A percentile compares a stretch with the other conserved stretches of the same genome.
Conservation (phyloP, 1,284 basidiomycete genomes). For the Ceraceosorus guamensis region DNA sequence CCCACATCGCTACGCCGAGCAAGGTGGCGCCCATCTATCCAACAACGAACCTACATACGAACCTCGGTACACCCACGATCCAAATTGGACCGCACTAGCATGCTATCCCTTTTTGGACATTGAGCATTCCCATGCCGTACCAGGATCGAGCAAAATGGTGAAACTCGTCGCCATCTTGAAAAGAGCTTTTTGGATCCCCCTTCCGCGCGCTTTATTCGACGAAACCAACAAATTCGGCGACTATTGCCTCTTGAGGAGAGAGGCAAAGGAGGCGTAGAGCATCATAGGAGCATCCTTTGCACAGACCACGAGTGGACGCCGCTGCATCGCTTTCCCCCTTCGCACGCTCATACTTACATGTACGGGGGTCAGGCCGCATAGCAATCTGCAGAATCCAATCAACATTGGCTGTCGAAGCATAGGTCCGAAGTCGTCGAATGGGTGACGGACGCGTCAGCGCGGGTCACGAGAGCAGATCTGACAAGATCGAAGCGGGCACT, state of each 20-base stretch:
- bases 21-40: conserved; percentile 3
- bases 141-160: background rate
- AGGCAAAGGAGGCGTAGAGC: background rate
- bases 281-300: too few species aligned
- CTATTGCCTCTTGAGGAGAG: conserved; percentile 28
- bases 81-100: conserved; percentile 25
- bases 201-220: conserved; percentile 15
- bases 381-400: too few species aligned
- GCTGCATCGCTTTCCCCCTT: too few species aligned
- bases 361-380: too few species aligned
- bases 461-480: too few species aligned
- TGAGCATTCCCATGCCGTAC: conserved; percentile 15
- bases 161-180: conserved; percentile 20
- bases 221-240: conserved; percentile 22
- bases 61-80: conserved; percentile 19
- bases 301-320: too few species aligned
- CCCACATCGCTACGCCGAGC: conserved; percentile 15
- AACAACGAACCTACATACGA: conserved; percentile 11
- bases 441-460: too few species aligned
- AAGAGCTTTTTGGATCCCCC: conserved; percentile 22
- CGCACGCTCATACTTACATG: too few species aligned
- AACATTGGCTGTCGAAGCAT: too few species aligned
- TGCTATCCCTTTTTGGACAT: conserved; percentile 40
- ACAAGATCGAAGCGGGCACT: too few species aligned
- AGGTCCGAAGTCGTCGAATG: too few species aligned